Evolutionary conservation across 2,329 filamentous ascomycete genomes (phyloP), one percentile per base, ranked within the genome.

Genomic region (Fusarium drepaniforme): DNA sequence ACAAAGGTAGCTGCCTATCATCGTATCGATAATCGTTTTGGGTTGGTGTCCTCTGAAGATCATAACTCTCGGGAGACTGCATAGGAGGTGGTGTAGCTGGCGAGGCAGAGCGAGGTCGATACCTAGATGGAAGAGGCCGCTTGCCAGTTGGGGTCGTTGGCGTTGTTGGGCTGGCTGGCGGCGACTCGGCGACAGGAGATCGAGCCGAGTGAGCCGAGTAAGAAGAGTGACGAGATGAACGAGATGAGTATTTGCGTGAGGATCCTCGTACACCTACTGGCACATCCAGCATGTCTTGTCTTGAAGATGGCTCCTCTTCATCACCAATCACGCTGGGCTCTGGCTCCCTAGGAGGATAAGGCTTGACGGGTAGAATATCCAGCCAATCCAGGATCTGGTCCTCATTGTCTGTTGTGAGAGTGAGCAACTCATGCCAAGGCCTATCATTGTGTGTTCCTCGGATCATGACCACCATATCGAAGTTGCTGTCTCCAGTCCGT

Each of bases 361-460:
- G 89, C 30, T 80, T 82, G 46, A 84, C 84, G 18, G 89, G 89
- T 3, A 98, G 85, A 83, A 98, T 94, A 44, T 93, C 90, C 42
- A 98, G 86, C 97, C 97, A 99, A 83, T 98, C 97, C 18, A 90
- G 85, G 8, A 93, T 91, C 69, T 95, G 91, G 66, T 94, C 92
- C 72, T 95, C 92, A 79, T 94, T 91, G 64, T 96, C 93, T 4
- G 93, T 91, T 12, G 88, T 90, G 18, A 98, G 86, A n/a, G 91
- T 92, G 68, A 98, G 86, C 8, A 97, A 86, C 83, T 99, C 96
- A 72, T 92, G 92, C 96, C 96, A 98, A 74, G 93, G 91, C 63
- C 89, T 86, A 9, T 88, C 89, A 42, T 90, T 89, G 72, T 89
- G 83, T 4, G 86, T 86, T 46, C 95, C 95, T 68, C 95, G 91